phyloP scores from a whole-genome alignment of 306 rosid species.

The Astragalus membranaceus region DNA sequence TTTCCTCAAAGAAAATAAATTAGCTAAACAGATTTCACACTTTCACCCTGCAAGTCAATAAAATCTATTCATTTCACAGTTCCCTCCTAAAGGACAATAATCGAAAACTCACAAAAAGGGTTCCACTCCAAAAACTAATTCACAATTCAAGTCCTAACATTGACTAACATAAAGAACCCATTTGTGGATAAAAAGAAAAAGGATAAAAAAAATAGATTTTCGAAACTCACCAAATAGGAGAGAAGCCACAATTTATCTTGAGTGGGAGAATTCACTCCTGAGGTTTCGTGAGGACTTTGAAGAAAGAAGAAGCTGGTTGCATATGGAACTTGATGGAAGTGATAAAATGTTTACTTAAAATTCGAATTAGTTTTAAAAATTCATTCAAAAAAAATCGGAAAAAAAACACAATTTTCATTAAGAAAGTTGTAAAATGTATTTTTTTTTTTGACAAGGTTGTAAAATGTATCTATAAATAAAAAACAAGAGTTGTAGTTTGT shows the following conservation, averaged over 20 bases:
- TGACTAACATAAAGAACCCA: neutral
- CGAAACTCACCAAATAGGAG: constrained; percentile 5
- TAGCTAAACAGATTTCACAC: neutral
- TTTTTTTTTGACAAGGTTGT: too few species aligned
- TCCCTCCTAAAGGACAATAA: neutral
- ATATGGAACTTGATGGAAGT: neutral
- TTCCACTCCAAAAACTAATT: neutral
- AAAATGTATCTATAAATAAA: too few species aligned
- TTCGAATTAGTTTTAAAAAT: too few species aligned
- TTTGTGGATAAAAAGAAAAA: neutral
- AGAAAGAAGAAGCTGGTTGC: neutral
- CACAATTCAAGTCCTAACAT: neutral
- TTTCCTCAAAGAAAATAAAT: neutral
- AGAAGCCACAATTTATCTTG: neutral
- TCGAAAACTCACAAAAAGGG: constrained; percentile 1
- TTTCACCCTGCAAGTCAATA: constrained; percentile 3
- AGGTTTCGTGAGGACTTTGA: neutral
- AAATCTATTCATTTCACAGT: neutral
- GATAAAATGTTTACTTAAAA: neutral
- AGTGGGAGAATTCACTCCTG: neutral
- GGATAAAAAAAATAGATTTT: neutral
- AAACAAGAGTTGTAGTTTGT: too few species aligned
- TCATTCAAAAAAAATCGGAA: too few species aligned
- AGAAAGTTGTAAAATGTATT: too few species aligned
- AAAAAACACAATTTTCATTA: too few species aligned